Base-by-base conservation (phyloP, 129 eudicot genomes). In the Helianthus tuberosus region DNA sequence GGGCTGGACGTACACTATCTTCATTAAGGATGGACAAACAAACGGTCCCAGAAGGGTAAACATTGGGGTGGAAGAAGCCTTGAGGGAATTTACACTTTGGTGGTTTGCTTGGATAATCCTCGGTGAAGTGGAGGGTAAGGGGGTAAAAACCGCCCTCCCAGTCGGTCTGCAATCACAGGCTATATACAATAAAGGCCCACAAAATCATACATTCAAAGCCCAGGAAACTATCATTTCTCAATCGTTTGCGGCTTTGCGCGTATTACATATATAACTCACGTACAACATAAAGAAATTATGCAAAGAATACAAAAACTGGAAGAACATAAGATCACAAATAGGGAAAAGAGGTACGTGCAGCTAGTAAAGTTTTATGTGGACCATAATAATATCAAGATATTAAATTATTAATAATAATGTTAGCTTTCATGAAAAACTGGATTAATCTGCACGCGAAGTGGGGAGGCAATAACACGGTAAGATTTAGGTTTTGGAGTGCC, bases 21-120 rank as follows among this genome's bases (percentile, higher is more conserved):
- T 93, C 96, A 57, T 89, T 93, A 70, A 93, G 95, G 69, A 93
- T 93, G 15, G 98, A 93, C 50, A 93, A 73, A 79, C 96, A 89
- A 58, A 93, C 98, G 13, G 95, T 93, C 76, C 96, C 96, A 54
- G 98, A 93, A 8, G 96, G 98, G 77, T 93, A 93, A 48, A 93
- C 96, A 77, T 93, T 93, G 25, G 96, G 98, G 80, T 93, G 98
- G 72, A 93, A 93, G 80, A 93, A 93, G 6, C 92, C 96, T 43
- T 44, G 80, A 6, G 93, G 93, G 8, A 92, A 89, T 78, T 89
- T 89, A 70, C 98, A 92, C 84, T 92, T 92, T 0, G 98, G 98
- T 16, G 96, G 98, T 69, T 92, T 92, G 87, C 96, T 89, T 38
- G 96, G 98, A 76, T 90, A 87, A 75, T 90, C 93, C 71, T 90